These are phyloP conservation scores for Fennellomyces sp. DNA, from an alignment of 371 early-diverging fungal genomes.

Conservation along the genomic window DNA sequence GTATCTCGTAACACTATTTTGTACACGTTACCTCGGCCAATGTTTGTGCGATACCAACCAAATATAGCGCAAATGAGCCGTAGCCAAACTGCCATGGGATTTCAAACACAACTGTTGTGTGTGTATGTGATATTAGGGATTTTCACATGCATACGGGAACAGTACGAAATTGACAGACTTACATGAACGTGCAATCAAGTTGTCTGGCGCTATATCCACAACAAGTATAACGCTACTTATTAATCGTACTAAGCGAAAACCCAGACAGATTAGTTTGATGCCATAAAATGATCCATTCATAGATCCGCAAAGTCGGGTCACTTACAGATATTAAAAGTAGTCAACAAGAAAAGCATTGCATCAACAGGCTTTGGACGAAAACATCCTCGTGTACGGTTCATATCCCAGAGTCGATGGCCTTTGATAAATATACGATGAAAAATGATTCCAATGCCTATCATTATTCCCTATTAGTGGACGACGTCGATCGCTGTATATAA, in stretches of 20 bases:
- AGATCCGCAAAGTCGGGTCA: background rate
- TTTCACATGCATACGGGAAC: background rate
- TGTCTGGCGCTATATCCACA: slow-evolving; percentile 20
- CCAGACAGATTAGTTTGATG: background rate
- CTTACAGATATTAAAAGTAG: slow-evolving; percentile 23
- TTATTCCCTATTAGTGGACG: too few species aligned
- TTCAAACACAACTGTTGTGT: slow-evolving; percentile 21
- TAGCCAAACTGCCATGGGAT: slow-evolving; percentile 36
- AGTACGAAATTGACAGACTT: background rate
- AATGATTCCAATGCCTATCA: slow-evolving; percentile 18
- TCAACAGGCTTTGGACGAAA: slow-evolving; percentile 31
- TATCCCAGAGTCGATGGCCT: slow-evolving; percentile 21
- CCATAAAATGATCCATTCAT: background rate
- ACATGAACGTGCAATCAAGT: slow-evolving; percentile 31
- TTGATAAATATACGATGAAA: slow-evolving; percentile 22
- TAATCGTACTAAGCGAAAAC: slow-evolving; percentile 20
- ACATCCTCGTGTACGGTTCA: slow-evolving; percentile 9
- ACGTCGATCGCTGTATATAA: too few species aligned
- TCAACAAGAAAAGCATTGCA: slow-evolving; percentile 21
- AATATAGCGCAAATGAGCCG: slow-evolving; percentile 27
- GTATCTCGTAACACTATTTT: background rate
- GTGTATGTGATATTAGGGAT: background rate
- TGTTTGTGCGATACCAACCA: slow-evolving; percentile 35
- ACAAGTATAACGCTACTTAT: slow-evolving; percentile 24
- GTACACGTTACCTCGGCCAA: slow-evolving; percentile 22